Base-by-base conservation (phyloP, 306 rosid genomes). In the Lathyrus oleraceus region DNA sequence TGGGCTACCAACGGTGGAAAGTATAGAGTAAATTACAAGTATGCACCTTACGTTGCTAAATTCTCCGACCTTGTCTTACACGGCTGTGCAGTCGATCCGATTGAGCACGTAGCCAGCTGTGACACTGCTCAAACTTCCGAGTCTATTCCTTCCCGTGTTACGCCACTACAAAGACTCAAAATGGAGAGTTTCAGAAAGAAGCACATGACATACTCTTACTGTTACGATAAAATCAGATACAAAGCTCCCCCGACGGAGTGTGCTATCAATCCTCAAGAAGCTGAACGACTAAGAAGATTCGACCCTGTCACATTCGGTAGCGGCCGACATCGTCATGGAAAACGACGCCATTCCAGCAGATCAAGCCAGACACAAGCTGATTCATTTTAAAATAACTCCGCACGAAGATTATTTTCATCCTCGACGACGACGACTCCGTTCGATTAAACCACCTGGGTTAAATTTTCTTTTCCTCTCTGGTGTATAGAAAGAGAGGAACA, bases 1-100 rank as follows among this genome's bases (percentile, higher is more conserved):
- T 94, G 99, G 99, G 99, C 97, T 35, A 94, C 99, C 14, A 89
- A 91, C 56, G 99, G 99, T 1, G 99, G 99, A 7, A 88, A 90
- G 71, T 94, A 94, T 85, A 79, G 87, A 74, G 97, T 91, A 4
- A 91, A 88, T 66, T 94, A 94, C 88, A 94, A 94, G 81, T 94
- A 91, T 44, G 89, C 99, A 5, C 99, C 99, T 4, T 94, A 78
- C 73, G 72, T 87, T 0, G 87, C 92, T 0, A 72, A 86, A 38
- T 91, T 94, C 82, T 88, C 94, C 4, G 76, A 94, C 72, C 79
- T 94, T 10, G 83, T 91, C 68, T 83, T 91, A 57, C 97, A 88
- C 1, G 99, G 99, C 58, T 94, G 99, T 25, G 77, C 96, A 0
- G 91, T 94, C 0, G 95, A 91, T 76, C 97, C 99, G 0, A 69